These are phyloP conservation scores for Pestalotiopsis sp. DNA, from an alignment of 2,329 filamentous ascomycete genomes.

Conservation along the genomic window DNA sequence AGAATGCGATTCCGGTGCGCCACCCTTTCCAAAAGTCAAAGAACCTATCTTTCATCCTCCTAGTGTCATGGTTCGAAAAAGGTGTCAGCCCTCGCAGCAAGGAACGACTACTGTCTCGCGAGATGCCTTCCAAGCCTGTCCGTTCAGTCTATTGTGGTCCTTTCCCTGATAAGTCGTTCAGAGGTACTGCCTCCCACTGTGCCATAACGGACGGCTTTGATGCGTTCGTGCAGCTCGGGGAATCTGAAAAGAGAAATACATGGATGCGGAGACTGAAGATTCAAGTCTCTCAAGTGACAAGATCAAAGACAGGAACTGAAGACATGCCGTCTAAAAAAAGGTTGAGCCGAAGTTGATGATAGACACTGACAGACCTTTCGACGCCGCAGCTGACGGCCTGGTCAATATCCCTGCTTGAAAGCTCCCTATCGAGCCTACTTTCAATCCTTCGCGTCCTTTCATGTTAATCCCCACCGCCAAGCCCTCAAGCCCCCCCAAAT, in stretches of 20 bases:
- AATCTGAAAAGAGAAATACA: not conserved
- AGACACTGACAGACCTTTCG: too few species aligned
- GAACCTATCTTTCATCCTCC: not conserved
- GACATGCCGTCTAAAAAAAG: not conserved
- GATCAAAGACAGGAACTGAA: too few species aligned
- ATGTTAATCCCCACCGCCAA: not conserved
- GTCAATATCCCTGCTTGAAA: not conserved
- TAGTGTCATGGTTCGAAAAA: not conserved
- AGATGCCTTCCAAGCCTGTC: not conserved
- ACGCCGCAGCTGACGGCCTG: not conserved
- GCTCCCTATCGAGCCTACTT: not conserved
- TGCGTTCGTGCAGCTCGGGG: not conserved
- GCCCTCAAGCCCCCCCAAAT: too few species aligned
- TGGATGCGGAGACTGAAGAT: not conserved
- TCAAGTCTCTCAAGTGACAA: not conserved
- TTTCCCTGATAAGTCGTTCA: not conserved
- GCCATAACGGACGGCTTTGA: not conserved
- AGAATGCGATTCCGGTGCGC: constrained; percentile 2
- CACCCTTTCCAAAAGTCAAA: not conserved
- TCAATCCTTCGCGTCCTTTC: not conserved
- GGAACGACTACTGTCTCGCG: not conserved
- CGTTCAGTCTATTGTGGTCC: not conserved
- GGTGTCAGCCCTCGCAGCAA: not conserved
- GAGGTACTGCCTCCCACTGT: not conserved
- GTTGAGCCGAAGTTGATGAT: not conserved